Evolutionary conservation across 345 rosid genomes (phyloP), one percentile per base, ranked within the genome.

Genomic region (Populus davidiana): DNA sequence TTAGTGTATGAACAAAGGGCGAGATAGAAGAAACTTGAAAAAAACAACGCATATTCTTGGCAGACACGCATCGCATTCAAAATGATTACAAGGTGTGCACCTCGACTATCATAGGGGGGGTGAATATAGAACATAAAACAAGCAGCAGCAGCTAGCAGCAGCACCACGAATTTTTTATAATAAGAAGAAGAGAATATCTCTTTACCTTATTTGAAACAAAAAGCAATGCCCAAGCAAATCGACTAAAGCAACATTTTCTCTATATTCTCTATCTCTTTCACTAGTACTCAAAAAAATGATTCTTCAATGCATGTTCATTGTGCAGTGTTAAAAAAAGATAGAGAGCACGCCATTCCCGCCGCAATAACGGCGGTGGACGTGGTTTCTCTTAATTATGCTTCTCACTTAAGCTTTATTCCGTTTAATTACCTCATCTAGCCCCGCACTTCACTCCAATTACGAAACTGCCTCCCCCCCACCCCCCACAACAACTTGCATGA

Each of bases 301-400:
- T 54, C 67, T 8, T 39, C 29, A 39, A 1, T 25, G 12, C 29
- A 9, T 9, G 6, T 25, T 52, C 64, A 59, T 13, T 23, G 29
- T 25, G 67, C 64, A 59, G 29, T 59, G 29, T 23, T 59, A 52
- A 69, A 68, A 65, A 74, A 74, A 78, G 75, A 70, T 77, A 71
- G 71, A 77, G 83, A 84, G 93, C 87, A 91, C 91, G 89, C 90
- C 91, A 87, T 89, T 86, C 77, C 86, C 85, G 98, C 99, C 97
- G 99, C 90, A 85, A 90, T 88, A 81, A 72, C 93, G 91, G 94
- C 94, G 84, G 83, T 80, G 90, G 31, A 73, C 72, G 77, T 74
- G 81, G 83, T 20, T 66, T 52, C 49, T 56, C 70, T 78, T 69
- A 43, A 43, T 70, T 73, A 44, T 78, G 71, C 71, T 27, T 33